Evolutionary conservation across 352 stramenopile genomes (phyloP), one percentile per base, ranked within the genome.

Genomic region (Globisporangium solare): DNA sequence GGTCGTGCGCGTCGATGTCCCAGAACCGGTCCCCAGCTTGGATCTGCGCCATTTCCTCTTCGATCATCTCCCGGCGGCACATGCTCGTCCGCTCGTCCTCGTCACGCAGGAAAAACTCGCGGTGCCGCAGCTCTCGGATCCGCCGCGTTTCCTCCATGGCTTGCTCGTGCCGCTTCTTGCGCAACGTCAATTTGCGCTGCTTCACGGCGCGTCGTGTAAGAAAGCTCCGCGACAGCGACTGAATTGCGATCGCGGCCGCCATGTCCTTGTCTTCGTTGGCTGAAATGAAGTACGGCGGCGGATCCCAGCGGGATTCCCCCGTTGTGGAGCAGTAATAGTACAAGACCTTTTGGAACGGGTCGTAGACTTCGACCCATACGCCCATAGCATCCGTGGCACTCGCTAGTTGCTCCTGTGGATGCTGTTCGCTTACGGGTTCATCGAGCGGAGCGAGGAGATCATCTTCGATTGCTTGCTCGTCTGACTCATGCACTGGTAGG

Each of bases 321-420:
- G 78, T 82, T 1, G 56, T 47, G 8, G 75, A 63, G 47, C 69
- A 80, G 51, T 80, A 79, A 58, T 88, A 88, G 52, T 88, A 88
- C 39, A 80, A 60, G 27, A 81, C 58, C 22, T 78, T 76, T 37
- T 79, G 64, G 40, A 73, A 67, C 1, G 75, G 78, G 21, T 88
- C 75, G 55, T 76, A 88, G 20, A 88, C 78, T 64, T 88, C 78
- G 27, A 88, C 64, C 75, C 78, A 88, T 11, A 67, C 46, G 7
- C 53, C 35, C 42, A 62, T 45, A 18, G 6, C 17, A 18, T 64
- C 39, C 7, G 27, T 35, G 5, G 27, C 27, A 35, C 27, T 35
- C 27, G 27, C 27, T 10, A 35, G 27, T 35, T 35, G 4, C 27
- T 35, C 27, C 27, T 10, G 27, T 10, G 42, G n/a, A 0, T 73